These are phyloP conservation scores for Periconia digitata DNA, from an alignment of 2,329 filamentous ascomycete species.

Conservation along the genomic window DNA sequence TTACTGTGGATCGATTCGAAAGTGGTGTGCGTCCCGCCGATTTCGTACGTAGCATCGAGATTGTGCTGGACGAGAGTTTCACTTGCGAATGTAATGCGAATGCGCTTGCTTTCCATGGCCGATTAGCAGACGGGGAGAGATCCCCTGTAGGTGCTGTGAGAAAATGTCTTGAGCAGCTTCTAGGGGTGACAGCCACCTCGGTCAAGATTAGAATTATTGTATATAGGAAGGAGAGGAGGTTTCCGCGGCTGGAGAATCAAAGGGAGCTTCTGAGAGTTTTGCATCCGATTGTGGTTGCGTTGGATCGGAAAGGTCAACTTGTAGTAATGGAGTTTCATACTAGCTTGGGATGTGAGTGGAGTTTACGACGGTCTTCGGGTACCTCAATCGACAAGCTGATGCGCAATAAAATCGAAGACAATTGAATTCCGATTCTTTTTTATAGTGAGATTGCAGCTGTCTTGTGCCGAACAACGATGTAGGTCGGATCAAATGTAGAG, in stretches of 20 bases:
- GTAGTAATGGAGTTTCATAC: background rate
- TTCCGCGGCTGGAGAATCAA: background rate
- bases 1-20: conserved; percentile 3
- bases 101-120: background rate
- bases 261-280: background rate
- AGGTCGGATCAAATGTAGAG: too few species aligned
- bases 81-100: background rate
- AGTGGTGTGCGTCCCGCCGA: background rate
- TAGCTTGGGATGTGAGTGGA: background rate
- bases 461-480: too few species aligned
- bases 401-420: background rate
- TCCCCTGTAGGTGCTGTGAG: background rate
- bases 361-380: background rate
- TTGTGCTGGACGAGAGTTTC: conserved; percentile 1
- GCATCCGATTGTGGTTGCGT: background rate
- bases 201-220: conserved; percentile 1
- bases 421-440: too few species aligned
- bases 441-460: too few species aligned
- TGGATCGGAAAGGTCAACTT: background rate
- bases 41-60: background rate
- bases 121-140: background rate
- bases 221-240: background rate
- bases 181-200: background rate
- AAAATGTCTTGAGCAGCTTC: background rate
- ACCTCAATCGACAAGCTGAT: background rate